Percentiles rank a stretch among this genome's conserved stretches.
Evolutionary conservation across 192 early-diverging fungal species (phyloP).

Genomic region (Mortierella antarctica): DNA sequence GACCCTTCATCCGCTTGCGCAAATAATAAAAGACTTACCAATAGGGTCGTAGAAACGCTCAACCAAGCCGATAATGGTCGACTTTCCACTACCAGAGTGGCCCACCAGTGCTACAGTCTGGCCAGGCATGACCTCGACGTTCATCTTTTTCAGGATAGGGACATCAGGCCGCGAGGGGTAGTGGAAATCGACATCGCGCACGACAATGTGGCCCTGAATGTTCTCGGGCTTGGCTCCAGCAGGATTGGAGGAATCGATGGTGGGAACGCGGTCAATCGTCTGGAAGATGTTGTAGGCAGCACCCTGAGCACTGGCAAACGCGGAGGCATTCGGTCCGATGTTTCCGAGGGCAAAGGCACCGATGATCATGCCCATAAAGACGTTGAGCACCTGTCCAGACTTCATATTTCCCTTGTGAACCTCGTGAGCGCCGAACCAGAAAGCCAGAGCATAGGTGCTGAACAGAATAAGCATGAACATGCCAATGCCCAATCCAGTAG

Average conservation of each 20-base stretch:
- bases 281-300: constrained; percentile 86
- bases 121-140: constrained; percentile 78
- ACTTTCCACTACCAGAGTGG: constrained; percentile 84
- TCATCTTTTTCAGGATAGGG: constrained; percentile 78
- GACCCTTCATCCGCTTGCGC: constrained; percentile 72
- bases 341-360: constrained; percentile 69
- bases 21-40: constrained; percentile 65
- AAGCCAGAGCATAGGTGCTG: constrained; percentile 81
- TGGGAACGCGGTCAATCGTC: constrained; percentile 85
- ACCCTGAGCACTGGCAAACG: constrained; percentile 81
- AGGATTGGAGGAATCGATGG: constrained; percentile 72
- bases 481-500: constrained; percentile 75
- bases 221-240: constrained; percentile 64
- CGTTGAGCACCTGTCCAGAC: constrained; percentile 68
- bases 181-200: constrained; percentile 79
- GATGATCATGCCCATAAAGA: constrained; percentile 85
- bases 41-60: constrained; percentile 84
- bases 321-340: constrained; percentile 73
- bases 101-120: constrained; percentile 91
- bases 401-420: constrained; percentile 62
- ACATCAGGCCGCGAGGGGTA: constrained; percentile 89
- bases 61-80: constrained; percentile 76
- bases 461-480: constrained; percentile 84
- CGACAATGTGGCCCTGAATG: constrained; percentile 74
- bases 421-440: constrained; percentile 85